Base-by-base conservation (phyloP, 139 green algal genomes). In the Tetradesmus lagerheimii region DNA sequence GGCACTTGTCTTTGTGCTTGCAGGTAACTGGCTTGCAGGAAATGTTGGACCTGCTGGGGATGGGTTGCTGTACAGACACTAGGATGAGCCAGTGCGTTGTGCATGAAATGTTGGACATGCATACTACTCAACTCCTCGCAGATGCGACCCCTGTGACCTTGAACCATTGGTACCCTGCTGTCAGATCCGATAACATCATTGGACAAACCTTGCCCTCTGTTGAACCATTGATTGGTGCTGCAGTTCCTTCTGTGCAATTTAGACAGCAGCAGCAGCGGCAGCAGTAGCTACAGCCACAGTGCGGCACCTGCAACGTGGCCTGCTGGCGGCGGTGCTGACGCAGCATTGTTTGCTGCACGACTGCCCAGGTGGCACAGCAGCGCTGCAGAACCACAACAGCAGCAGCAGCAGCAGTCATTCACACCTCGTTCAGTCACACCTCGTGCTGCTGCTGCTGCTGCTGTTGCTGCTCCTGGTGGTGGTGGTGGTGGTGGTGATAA, bases 371-470 rank as follows among this genome's bases (percentile, higher is more conserved):
- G n/a, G 67, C 67, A 78, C 67, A 78, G 67, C 67, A 78, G 16
- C n/a, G 67, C 31, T 41, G 67, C n/a, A 37, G 67, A n/a, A 78
- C 18, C 29, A 9, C 67, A 38, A n/a, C 67, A 38, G 67, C 67
- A 38, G 67, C 67, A 78, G 67, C 67, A 78, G 67, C 67, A 78
- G 67, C 67, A 78, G 67, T n/a, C n/a, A n/a, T n/a, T n/a, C n/a
- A n/a, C n/a, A n/a, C n/a, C n/a, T n/a, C n/a, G n/a, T n/a, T n/a
- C n/a, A n/a, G n/a, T n/a, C 62, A n/a, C 62, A 75, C 8, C 62
- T 6, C 3, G 23, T 31, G 3, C 66, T 11, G 18, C 16, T 37
- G 66, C 66, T 37, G 66, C 66, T 37, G 66, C 66, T 37, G 29
- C 3, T 34, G 66, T 23, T 76, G 15, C 66, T 76, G 66, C 66